Percentiles rank a stretch among this genome's conserved stretches.
Evolutionary conservation across 768 basidiomycete genomes (phyloP).

Genomic region (Lactifluus hygrophoroides): DNA sequence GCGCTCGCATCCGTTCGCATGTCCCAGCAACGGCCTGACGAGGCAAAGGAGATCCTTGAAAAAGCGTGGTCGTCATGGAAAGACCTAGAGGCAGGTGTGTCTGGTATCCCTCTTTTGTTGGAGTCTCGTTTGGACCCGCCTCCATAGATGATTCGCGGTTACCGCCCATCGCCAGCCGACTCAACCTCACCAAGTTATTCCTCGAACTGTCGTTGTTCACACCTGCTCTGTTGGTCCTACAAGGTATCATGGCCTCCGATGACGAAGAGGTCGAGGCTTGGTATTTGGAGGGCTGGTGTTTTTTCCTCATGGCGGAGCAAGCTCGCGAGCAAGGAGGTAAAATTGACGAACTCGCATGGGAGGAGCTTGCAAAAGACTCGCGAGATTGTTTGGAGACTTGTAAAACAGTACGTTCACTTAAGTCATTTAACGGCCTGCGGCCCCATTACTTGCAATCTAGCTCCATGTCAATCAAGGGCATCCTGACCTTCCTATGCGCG

Average conservation of each 20-base stretch:
- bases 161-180: constrained; percentile 64
- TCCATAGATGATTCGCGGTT: constrained; percentile 52
- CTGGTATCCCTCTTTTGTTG: neutral
- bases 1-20: constrained; percentile 78
- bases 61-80: constrained; percentile 63
- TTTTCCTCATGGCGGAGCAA: constrained; percentile 73
- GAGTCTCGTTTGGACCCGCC: neutral
- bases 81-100: constrained; percentile 49
- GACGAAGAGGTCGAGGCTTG: constrained; percentile 86
- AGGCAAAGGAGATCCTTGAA: constrained; percentile 63
- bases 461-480: constrained; percentile 64
- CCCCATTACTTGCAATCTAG: constrained; percentile 30
- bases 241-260: constrained; percentile 71
- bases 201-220: constrained; percentile 66
- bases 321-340: constrained; percentile 45
- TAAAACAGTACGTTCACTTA: constrained; percentile 45
- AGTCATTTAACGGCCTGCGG: neutral
- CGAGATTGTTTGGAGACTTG: constrained; percentile 80
- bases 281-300: constrained; percentile 94
- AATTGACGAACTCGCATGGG: constrained; percentile 49
- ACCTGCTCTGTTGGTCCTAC: constrained; percentile 66
- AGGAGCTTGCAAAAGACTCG: constrained; percentile 71
- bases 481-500: constrained; percentile 65
- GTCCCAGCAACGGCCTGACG: constrained; percentile 78
- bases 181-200: constrained; percentile 72